These are phyloP conservation scores for Cercospora beticola DNA, from an alignment of 2,329 filamentous ascomycete genomes.

Conservation along the genomic window DNA sequence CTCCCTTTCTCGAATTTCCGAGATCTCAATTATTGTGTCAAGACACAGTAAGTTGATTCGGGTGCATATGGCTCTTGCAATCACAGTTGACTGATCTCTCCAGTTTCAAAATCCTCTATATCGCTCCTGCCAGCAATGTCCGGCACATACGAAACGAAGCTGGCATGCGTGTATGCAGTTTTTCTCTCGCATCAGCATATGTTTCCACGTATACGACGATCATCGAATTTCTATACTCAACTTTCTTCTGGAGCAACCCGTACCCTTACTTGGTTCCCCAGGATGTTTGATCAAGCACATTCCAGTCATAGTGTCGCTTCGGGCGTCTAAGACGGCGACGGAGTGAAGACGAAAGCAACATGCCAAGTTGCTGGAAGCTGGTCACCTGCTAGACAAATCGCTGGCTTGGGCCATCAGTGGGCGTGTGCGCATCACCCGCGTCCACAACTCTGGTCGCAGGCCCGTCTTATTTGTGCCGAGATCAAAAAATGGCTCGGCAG, in stretches of 20 bases:
- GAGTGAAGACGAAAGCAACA: no score
- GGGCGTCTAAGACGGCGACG: not conserved
- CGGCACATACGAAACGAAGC: not conserved
- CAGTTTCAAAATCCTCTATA: not conserved
- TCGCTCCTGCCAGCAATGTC: not conserved
- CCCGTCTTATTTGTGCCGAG: no score
- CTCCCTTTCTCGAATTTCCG: not conserved
- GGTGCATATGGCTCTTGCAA: not conserved
- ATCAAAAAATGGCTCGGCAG: no score
- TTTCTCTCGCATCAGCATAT: not conserved
- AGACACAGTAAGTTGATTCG: not conserved
- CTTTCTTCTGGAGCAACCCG: not conserved
- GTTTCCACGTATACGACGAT: not conserved
- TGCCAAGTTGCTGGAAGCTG: no score
- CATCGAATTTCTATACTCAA: not conserved
- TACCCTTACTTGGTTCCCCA: not conserved
- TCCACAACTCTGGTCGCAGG: no score
- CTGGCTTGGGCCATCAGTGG: no score
- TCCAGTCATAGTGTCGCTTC: not conserved
- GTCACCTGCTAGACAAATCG: no score
- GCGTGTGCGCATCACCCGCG: no score
- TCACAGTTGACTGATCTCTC: not conserved
- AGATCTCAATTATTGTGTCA: not conserved
- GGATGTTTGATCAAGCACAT: not conserved
- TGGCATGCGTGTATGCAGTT: not conserved